Base-by-base conservation (phyloP, 257 asterid genomes). In the Solanum paucissectum region DNA sequence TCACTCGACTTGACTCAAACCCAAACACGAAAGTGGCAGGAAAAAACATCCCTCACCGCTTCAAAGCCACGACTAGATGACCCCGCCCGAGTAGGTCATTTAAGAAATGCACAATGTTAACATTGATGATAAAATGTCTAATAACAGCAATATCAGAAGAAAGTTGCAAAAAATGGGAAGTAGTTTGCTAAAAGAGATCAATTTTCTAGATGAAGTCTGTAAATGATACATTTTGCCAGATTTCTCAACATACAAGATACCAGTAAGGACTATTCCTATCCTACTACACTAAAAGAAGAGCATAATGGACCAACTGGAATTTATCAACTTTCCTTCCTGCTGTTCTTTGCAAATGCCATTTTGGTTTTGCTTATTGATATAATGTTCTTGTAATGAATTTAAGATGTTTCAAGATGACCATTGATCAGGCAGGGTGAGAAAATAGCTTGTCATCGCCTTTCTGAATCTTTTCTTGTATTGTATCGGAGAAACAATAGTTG, bases 381-480 rank as follows among this genome's bases (percentile, higher is more conserved):
- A 36, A 87, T 42, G 85, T 29, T 75, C 25, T 69, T 44, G 73
- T 21, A 88, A 71, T 37, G 75, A 60, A 71, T 23, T 5, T 42
- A 88, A 69, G 68, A 64, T 37, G 58, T 25, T 77, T 87, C 87
- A 94, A 3, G 96, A 91, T 14, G 96, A 89, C 98, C 96, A 97
- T 32, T 95, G 99, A 92, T 97, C 95, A 27, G 99, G 99, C 8
- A 97, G 97, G 10, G 98, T 94, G 25, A 94, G 98, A 88, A 97
- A 97, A 81, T 97, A 96, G 12, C 93, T 86, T 12, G 98, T 97
- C 99, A 96, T 97, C 4, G 99, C 99, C 86, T 97, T 97, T 77
- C 99, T 95, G 92, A 97, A 97, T 87, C 99, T 94, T 92, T 93
- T 97, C 95, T 96, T 97, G 93, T 97, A 97, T 88, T 97, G 98